Evolutionary conservation across 306 rosid species (phyloP), one percentile per base, ranked within the genome.

Genomic region (Fagus sylvatica): DNA sequence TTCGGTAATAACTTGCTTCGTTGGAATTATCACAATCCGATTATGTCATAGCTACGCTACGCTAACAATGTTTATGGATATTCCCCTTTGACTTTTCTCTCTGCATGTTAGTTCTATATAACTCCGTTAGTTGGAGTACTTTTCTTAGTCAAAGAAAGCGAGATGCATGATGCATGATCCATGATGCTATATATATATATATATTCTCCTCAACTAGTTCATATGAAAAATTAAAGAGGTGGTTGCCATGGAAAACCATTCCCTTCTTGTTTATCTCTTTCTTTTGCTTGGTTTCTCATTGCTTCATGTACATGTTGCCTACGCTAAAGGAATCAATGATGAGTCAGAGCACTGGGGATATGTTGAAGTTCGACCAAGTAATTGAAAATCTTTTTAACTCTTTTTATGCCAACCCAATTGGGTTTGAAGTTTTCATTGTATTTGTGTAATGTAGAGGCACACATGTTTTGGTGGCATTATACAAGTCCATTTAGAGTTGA

Each of bases 361-460:
- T 28, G 64, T 57, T 9, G 64, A 57, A 57, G 64, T 57, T 57
- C 64, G 64, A 57, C 64, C 64, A 19, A 57, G 64, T 57, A 57
- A 56, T 19, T 6, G 3, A 55, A 56, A 10, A 46, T 46, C 15
- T 2, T 0, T 46, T 46, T 46, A 2, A 46, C 51, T 46, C 4
- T 46, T 46, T 46, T 46, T 2, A 46, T 46, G 51, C 11, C 51
- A 46, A 46, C 51, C 51, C 51, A 46, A 46, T 10, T 8, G 3
- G 51, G 11, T 46, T 10, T 57, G 11, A 57, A 11, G 5, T 28
- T 57, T 28, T 10, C 15, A 10, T 57, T 1, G 1, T 6, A 28
- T 57, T 11, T 28, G 13, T 22, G 64, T 4, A 32, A 2, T 57
- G 15, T 57, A 57, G 64, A 57, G 64, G 64, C 64, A 13, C 64